These are phyloP conservation scores for Alternaria atra DNA, from an alignment of 2,329 filamentous ascomycete genomes.

Conservation along the genomic window DNA sequence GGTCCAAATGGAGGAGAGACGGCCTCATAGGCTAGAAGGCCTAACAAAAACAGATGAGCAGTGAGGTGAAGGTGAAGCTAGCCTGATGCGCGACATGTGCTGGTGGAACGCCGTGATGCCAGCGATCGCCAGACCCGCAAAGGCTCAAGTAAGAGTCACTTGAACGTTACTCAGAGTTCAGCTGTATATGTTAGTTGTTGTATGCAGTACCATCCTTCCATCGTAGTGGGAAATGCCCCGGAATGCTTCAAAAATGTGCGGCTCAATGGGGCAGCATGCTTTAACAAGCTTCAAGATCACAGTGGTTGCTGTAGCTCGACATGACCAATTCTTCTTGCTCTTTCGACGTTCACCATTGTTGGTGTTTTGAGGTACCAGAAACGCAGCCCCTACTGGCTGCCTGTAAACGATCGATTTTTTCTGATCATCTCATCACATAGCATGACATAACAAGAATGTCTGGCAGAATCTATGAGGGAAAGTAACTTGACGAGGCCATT, in stretches of 20 bases:
- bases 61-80: background rate
- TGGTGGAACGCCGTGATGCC: background rate
- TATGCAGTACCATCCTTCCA: background rate
- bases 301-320: accelerated
- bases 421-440: background rate
- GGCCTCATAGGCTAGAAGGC: background rate
- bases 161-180: background rate
- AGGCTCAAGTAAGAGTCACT: background rate
- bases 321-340: background rate
- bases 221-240: background rate
- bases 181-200: background rate
- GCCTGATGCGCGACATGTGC: background rate
- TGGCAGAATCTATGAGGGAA: background rate
- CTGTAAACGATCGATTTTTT: background rate
- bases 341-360: background rate
- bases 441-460: background rate
- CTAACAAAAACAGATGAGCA: background rate
- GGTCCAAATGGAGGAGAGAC: background rate
- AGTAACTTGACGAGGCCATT: background rate
- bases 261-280: background rate
- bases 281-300: background rate
- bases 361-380: background rate
- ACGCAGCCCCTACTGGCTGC: background rate
- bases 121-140: background rate
- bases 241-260: background rate